Evolutionary conservation across 1,284 basidiomycete genomes (phyloP).

Genomic region (Marasmius oreades): DNA sequence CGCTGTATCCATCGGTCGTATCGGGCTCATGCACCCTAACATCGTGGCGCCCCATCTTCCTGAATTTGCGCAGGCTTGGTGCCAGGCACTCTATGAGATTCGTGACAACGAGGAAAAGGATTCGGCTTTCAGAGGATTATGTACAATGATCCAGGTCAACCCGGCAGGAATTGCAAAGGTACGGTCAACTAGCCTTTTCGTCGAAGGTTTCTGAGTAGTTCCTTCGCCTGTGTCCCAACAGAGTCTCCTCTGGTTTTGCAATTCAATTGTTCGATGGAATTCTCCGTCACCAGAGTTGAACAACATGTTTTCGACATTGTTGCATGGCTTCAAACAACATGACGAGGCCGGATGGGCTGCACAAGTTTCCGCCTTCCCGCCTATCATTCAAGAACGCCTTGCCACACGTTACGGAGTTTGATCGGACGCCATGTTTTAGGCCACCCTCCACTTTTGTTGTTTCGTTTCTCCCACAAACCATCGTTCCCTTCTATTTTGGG

Average conservation of each 20-base stretch:
- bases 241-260: conserved; percentile 94
- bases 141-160: conserved; percentile 93
- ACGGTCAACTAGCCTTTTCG: conserved; percentile 20
- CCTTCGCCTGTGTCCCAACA: conserved; percentile 32
- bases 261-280: conserved; percentile 94
- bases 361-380: conserved; percentile 75
- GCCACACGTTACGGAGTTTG: conserved; percentile 75
- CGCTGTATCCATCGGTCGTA: conserved; percentile 97
- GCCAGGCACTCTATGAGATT: conserved; percentile 96
- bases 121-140: conserved; percentile 97
- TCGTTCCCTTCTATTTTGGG: too few species aligned
- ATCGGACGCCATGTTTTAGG: conserved; percentile 14
- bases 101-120: conserved; percentile 99
- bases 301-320: conserved; percentile 83
- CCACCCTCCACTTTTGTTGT: conserved; percentile 16
- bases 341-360: conserved; percentile 75
- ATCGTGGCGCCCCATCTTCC: conserved; percentile 88
- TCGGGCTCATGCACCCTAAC: conserved; percentile 89
- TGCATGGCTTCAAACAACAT: conserved; percentile 84
- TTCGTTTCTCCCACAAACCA: conserved; percentile 18
- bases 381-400: conserved; percentile 74
- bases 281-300: conserved; percentile 86
- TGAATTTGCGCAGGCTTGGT: conserved; percentile 95
- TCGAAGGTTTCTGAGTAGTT: conserved; percentile 5
- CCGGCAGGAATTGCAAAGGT: conserved; percentile 89